Percentiles rank a stretch among this genome's conserved stretches.
Evolutionary conservation across 1,284 basidiomycete genomes (phyloP).

Genomic region (Apiotrichum siamense): DNA sequence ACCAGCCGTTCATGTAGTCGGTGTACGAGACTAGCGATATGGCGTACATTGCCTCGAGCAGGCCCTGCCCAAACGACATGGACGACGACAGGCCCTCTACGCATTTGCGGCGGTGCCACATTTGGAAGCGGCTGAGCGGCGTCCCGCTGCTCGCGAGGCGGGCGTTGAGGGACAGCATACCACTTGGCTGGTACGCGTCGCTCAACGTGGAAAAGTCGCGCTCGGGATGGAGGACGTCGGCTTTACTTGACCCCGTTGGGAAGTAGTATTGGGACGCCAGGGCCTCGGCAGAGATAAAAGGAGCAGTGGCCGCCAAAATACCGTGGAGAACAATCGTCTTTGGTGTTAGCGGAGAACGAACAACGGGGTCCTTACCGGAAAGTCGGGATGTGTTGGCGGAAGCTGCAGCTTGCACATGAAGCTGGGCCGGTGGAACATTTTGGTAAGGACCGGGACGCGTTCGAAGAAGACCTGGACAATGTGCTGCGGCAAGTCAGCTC

Average conservation of each 20-base stretch:
- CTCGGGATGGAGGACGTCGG: conserved; percentile 28
- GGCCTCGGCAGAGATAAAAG: conserved; percentile 25
- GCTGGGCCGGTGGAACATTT: conserved; percentile 32
- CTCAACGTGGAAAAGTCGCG: conserved; percentile 18
- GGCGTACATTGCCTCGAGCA: conserved; percentile 10
- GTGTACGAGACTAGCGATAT: conserved; percentile 25
- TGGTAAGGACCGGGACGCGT: conserved; percentile 31
- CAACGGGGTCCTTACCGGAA: conserved; percentile 29
- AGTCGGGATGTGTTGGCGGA: conserved; percentile 30
- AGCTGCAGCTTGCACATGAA: conserved; percentile 27
- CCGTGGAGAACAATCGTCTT: conserved; percentile 26
- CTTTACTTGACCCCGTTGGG: conserved; percentile 27
- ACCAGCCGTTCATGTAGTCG: conserved; percentile 39
- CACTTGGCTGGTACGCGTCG: not conserved
- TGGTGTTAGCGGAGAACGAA: not conserved
- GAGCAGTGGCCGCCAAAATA: conserved; percentile 33
- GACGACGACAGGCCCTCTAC: conserved; percentile 17
- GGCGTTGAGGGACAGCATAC: not conserved
- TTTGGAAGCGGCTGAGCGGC: conserved; percentile 34
- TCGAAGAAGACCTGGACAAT: conserved; percentile 36
- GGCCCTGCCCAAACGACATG: not conserved
- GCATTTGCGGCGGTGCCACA: conserved; percentile 40
- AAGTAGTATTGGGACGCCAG: conserved; percentile 32
- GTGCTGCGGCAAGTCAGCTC: conserved; percentile 12
- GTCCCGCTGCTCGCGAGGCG: not conserved